Evolutionary conservation across 129 eudicot species (phyloP), one percentile per base, ranked within the genome.

Genomic region (Heracleum sosnowskyi): DNA sequence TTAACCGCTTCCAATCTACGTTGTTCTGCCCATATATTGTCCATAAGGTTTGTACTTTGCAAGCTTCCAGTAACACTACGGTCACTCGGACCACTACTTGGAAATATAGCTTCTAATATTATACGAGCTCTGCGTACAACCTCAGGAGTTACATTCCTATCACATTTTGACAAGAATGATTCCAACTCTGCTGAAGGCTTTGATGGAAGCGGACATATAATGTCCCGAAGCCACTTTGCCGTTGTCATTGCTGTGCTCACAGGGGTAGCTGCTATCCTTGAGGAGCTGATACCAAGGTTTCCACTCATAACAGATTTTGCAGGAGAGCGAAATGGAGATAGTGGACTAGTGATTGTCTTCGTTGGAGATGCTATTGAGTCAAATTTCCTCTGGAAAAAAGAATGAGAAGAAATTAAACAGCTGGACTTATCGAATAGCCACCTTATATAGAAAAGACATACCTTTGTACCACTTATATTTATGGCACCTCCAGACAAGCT

Each of bases 241-340:
- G 99, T 96, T 45, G 96, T 92, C 97, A 96, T 89, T 68, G 97
- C 97, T 46, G 95, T 96, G 88, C 89, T 92, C 64, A 92, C 99
- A 42, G 99, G 99, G n/a, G 97, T 96, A 71, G 91, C 84, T 78
- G 78, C 73, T 68, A 87, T 84, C 82, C 84, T 91, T 36, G 75
- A 63, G 78, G 70, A 73, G 34, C 85, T 69, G 79, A 80, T 42
- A 71, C 74, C 74, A 69, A 81, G 39, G 72, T 18, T 45, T 18
- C 83, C 84, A 83, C 79, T 90, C 24, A 45, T 11, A 72, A 69
- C 83, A 35, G 85, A 79, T 74, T 79, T 47, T 11, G 85, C 76
- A 63, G 99, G 99, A 79, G 99, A 96, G 28, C 91, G 88, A 70
- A 15, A 84, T 17, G 97, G 97, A 26, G 99, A 92, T 41, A 92